These are phyloP conservation scores for Pseudognaphalium luteoalbum DNA, from an alignment of 129 eudicot species.

Conservation along the genomic window DNA sequence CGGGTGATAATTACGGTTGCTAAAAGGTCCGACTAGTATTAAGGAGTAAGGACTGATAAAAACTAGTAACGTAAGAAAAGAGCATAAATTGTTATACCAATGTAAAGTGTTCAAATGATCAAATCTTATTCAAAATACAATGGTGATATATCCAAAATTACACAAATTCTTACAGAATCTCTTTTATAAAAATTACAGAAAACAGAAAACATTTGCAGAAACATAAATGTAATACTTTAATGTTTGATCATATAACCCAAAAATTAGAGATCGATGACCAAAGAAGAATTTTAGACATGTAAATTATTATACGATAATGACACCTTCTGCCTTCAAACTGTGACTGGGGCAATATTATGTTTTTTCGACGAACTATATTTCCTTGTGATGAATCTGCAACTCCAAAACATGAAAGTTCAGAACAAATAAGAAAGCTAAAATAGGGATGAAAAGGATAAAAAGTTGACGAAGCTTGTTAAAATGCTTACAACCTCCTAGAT, in stretches of 20 bases:
- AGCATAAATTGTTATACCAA: neutral
- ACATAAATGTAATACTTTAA: slow-evolving; percentile 6
- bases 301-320: neutral
- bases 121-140: neutral
- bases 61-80: neutral
- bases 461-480: too few species aligned
- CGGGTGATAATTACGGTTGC: neutral
- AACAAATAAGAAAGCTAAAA: neutral
- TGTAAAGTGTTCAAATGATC: neutral
- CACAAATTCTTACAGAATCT: neutral
- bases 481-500: neutral
- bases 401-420: slow-evolving; percentile 6
- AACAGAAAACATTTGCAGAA: neutral
- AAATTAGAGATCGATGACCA: slow-evolving; percentile 19
- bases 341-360: slow-evolving; percentile 57
- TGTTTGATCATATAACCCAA: slow-evolving; percentile 21
- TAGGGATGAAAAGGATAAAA: neutral
- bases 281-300: slow-evolving; percentile 13
- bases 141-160: neutral
- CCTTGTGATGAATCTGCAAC: slow-evolving; percentile 75
- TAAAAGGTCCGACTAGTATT: neutral
- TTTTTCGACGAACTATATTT: slow-evolving; percentile 78
- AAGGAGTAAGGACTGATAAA: too few species aligned
- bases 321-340: slow-evolving; percentile 43
- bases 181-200: neutral